phyloP scores from a whole-genome alignment of 305 asterid genomes.

The Fraxinus floribunda region DNA sequence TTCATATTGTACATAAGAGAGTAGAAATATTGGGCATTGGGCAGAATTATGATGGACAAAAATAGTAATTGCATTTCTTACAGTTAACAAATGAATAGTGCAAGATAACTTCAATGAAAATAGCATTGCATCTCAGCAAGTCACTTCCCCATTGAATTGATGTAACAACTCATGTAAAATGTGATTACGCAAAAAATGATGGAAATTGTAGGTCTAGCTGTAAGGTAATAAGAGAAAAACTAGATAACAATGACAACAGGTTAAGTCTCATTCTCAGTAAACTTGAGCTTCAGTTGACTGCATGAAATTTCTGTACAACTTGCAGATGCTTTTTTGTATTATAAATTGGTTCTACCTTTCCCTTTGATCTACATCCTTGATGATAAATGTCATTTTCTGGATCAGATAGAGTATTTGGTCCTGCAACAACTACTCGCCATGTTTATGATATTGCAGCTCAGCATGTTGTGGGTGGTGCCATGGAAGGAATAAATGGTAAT shows the following conservation, averaged over 20 bases:
- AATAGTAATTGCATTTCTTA: neutral
- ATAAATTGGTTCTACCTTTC: slow-evolving; percentile 11
- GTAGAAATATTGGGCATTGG: neutral
- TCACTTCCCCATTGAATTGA: neutral
- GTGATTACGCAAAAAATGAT: neutral
- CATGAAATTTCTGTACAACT: neutral
- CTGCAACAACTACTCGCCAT: slow-evolving; percentile 95
- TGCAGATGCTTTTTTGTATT: neutral
- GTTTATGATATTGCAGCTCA: slow-evolving; percentile 95
- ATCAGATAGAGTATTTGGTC: slow-evolving; percentile 95
- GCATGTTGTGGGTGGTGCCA: slow-evolving; percentile 82
- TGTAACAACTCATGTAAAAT: neutral
- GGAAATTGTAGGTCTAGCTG: neutral
- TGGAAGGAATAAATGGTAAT: slow-evolving; percentile 93
- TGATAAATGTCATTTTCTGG: slow-evolving; percentile 16
- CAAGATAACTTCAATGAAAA: neutral
- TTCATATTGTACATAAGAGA: neutral
- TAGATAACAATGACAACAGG: neutral
- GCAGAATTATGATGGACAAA: neutral
- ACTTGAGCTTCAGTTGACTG: neutral
- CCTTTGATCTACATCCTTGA: slow-evolving; percentile 9
- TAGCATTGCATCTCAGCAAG: neutral
- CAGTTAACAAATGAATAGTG: neutral
- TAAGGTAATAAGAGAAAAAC: neutral
- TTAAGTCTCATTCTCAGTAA: neutral